These are phyloP conservation scores for Acidiella bohemica DNA, from an alignment of 495 filamentous ascomycete genomes.

Conservation along the genomic window DNA sequence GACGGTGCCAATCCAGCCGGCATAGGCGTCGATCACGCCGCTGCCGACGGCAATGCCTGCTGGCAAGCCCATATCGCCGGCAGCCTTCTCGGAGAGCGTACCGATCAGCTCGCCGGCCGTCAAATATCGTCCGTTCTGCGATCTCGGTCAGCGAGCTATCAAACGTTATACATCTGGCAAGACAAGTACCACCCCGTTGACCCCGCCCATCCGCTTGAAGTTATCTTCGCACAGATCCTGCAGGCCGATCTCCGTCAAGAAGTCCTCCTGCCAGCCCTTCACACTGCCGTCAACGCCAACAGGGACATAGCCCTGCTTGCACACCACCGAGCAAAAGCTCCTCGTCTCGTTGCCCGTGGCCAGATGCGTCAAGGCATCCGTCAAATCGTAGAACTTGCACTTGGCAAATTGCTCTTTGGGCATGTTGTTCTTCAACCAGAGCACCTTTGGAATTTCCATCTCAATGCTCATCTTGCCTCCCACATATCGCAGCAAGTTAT, in stretches of 20 bases:
- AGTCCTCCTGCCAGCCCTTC: slow-evolving; percentile 97
- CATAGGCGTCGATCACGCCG: slow-evolving; percentile 96
- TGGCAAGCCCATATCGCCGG: slow-evolving; percentile 68
- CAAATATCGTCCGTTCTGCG: slow-evolving; percentile 74
- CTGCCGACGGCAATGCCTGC: slow-evolving; percentile 83
- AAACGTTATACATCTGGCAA: slow-evolving; percentile 1
- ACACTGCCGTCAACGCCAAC: slow-evolving; percentile 93
- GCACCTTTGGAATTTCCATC: slow-evolving; percentile 96
- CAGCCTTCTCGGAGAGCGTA: slow-evolving; percentile 69
- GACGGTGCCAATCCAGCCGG: slow-evolving; percentile 97
- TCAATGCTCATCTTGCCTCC: slow-evolving; percentile 96
- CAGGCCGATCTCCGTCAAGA: slow-evolving; percentile 70
- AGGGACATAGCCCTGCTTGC: slow-evolving; percentile 91
- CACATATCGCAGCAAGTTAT: slow-evolving; percentile 89
- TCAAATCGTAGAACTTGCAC: slow-evolving; percentile 93
- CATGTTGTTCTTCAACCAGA: slow-evolving; percentile 98
- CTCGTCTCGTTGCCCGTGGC: slow-evolving; percentile 88
- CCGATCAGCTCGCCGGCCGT: slow-evolving; percentile 87
- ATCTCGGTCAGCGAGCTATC: slow-evolving; percentile 19
- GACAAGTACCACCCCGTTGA: slow-evolving; percentile 70
- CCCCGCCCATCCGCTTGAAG: slow-evolving; percentile 83
- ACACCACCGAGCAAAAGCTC: slow-evolving; percentile 85
- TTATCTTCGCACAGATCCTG: slow-evolving; percentile 68
- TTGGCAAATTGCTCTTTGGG: slow-evolving; percentile 74
- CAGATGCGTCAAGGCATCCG: slow-evolving; percentile 86